Evolutionary conservation across 306 rosid genomes (phyloP), one percentile per base, ranked within the genome.

Genomic region (Datisca glomerata): DNA sequence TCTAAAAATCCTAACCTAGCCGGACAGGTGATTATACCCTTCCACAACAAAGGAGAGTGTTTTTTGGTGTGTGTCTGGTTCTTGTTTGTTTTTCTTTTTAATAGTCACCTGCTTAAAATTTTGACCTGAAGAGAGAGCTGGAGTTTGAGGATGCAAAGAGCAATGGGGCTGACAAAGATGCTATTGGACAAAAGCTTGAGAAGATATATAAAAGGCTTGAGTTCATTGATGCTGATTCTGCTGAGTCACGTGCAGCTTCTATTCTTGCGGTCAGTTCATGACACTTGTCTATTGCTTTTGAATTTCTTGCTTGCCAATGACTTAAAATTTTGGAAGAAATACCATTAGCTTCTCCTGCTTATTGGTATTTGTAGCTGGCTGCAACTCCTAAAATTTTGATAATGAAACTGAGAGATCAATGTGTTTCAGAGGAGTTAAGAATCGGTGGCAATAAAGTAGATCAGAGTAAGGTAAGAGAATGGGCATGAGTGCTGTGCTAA

Each of bases 191-290:
- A 50, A 80, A 93, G 68, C 81, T 89, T 36, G 84, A 84, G 56
- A 79, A 72, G 79, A 76, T 89, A 64, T 89, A 89, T 73, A 84
- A 89, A 78, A 72, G 98, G 63, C 95, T 89, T 46, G 91, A 84
- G 62, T 64, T 61, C 28, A 80, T 84, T 57, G 98, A 84, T 66
- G 93, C 98, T 65, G 46, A 89, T 71, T 64, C 98, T 56, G 93
- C 96, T 5, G 98, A 80, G 68, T 52, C 95, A 53, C 95, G 96
- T 14, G 98, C 98, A 25, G 98, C 96, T 46, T 64, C 98, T 15
- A 89, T 89, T 61, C 91, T 89, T 61, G 98, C 98, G 2, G 98
- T 89, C 62, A 75, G 96, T 70, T 57, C 31, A 43, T 17, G 7
- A 36, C 21, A 20, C 43, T 22, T 41, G 12, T 39, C 49, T 29